phyloP scores from a whole-genome alignment of 768 basidiomycete species.

The Coprinopsis sp. region DNA sequence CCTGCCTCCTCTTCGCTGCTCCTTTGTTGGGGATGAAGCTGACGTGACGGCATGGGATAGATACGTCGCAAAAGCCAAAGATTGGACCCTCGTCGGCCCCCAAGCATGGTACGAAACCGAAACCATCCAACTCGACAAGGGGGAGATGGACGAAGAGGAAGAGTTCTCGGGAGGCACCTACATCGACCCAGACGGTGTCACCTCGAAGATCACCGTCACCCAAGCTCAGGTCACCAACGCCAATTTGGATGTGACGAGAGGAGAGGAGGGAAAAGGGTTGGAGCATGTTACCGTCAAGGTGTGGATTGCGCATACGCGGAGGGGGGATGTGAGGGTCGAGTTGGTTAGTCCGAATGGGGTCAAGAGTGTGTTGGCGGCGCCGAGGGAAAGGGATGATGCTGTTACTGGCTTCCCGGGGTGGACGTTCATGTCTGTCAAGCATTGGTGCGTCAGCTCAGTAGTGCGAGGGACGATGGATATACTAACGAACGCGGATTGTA shows the following conservation, averaged over 20 bases:
- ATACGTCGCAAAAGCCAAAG: conserved; percentile 73
- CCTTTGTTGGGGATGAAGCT: no score
- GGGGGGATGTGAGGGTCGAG: conserved; percentile 93
- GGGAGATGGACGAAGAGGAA: conserved; percentile 49
- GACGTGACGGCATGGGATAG: no score
- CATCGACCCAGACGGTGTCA: conserved; percentile 62
- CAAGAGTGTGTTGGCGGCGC: conserved; percentile 74
- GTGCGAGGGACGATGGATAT: background rate
- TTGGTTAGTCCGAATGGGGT: conserved; percentile 80
- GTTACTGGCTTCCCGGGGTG: conserved; percentile 79
- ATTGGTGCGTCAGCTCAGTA: conserved; percentile 60
- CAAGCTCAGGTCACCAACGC: conserved; percentile 57
- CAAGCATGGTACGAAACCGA: conserved; percentile 86
- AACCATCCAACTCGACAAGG: conserved; percentile 58
- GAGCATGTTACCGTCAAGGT: conserved; percentile 92
- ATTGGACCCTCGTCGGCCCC: conserved; percentile 86
- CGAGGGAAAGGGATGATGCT: conserved; percentile 60
- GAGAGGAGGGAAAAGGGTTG: conserved; percentile 63
- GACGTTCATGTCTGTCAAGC: conserved; percentile 96
- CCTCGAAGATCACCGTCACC: conserved; percentile 58
- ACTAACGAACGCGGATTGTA: conserved; percentile 28
- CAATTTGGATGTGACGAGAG: no score
- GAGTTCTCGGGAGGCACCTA: conserved; percentile 57
- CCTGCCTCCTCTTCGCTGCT: no score
- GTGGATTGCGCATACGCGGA: conserved; percentile 79